Base-by-base conservation (phyloP, 2,329 filamentous ascomycete genomes). In the Neofusicoccum umdonicola region DNA sequence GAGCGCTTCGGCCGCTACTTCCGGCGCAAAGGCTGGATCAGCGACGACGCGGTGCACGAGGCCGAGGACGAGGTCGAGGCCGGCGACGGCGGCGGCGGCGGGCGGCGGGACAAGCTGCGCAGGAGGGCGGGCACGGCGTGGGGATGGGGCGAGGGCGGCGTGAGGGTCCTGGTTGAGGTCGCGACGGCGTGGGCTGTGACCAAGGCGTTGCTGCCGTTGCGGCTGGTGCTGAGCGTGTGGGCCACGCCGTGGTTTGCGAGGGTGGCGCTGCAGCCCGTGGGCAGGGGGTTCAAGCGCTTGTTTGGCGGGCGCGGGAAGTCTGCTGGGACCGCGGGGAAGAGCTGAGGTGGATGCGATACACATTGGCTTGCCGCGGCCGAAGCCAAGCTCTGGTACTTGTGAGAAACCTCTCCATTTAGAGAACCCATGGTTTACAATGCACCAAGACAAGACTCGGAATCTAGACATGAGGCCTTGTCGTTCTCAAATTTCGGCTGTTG, bases 221-320 rank as follows among this genome's bases (percentile, higher is more conserved):
- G 95, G 69, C 85, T 99, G 67, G 80, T 89, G 31, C 78, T 87
- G 6, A 97, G 93, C 78, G 84, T 96, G 3, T 96, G 91, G 92
- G 90, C 86, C 13, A 97, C 95, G 52, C 95, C 95, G 3, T 96
- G 92, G 90, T 96, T 98, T 82, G 93, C 93, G 1, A 85, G 88
- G 48, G 79, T 85, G 0, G 48, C 37, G 27, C n/a, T 63, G 6
- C 39, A n/a, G 39, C 22, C 48, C 8, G 39, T 63, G 4, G 61
- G 48, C 8, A 54, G 42, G n/a, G 48, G 39, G 0, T 37, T 63
- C 15, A 54, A 39, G 61, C 15, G 61, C 4, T 2, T 44, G 11
- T 60, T 60, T 37, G 56, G 56, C 6, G 8, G 50, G 8, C 19
- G 54, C 1, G n/a, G 17, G 19, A 57, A 34, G 13, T 12, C 41